phyloP scores from a whole-genome alignment of 345 rosid genomes.

The Eucalyptus curtisii region DNA sequence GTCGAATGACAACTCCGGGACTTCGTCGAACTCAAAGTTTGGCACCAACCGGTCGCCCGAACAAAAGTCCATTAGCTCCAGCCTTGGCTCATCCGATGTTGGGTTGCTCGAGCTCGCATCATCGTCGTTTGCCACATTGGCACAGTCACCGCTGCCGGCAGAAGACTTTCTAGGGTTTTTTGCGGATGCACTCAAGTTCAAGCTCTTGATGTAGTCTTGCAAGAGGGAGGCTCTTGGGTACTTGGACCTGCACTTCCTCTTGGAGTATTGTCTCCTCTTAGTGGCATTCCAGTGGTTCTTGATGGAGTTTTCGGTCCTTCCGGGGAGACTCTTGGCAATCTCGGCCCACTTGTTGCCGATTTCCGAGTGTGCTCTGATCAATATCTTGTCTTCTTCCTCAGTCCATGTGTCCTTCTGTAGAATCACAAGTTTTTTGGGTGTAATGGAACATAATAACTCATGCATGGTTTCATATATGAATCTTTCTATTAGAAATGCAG shows the following conservation, averaged over 20 bases:
- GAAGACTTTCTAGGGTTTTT: constrained; percentile 4
- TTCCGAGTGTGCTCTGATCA: constrained; percentile 64
- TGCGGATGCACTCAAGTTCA: constrained; percentile 24
- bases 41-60: constrained; percentile 31
- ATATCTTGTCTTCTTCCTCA: constrained; percentile 77
- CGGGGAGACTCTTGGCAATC: constrained; percentile 82
- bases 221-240: constrained; percentile 60
- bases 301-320: constrained; percentile 97
- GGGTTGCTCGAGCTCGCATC: background rate
- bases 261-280: constrained; percentile 78
- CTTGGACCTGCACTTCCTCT: constrained; percentile 73
- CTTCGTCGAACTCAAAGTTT: constrained; percentile 19
- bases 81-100: background rate
- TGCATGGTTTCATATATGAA: background rate
- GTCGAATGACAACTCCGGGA: constrained; percentile 48
- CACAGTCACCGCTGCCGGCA: background rate
- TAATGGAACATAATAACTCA: background rate
- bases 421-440: background rate
- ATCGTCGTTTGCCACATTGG: background rate
- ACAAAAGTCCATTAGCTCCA: background rate
- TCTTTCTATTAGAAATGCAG: background rate
- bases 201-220: constrained; percentile 89
- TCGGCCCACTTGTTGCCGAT: constrained; percentile 99
- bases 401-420: constrained; percentile 83
- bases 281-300: constrained; percentile 99